A percentile compares a stretch with the other conserved stretches of the same genome.
phyloP scores from a whole-genome alignment of 257 asterid species.

The Solanum appendiculatum region DNA sequence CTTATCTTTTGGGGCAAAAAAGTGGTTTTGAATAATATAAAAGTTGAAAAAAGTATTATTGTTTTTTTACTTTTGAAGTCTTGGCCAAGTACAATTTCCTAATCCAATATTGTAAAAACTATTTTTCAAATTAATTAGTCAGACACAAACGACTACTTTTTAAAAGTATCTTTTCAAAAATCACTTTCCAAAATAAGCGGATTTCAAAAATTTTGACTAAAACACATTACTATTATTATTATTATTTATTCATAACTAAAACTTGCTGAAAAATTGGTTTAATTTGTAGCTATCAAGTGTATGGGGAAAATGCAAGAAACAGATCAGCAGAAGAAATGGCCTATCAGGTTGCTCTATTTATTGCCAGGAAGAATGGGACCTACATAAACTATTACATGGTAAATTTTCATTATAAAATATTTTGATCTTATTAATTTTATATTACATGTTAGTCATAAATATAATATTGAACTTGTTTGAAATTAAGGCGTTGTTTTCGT shows the following conservation, averaged over 20 bases:
- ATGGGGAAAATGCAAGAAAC: conserved; percentile 38
- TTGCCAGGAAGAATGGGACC: conserved; percentile 71
- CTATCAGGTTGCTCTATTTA: conserved; percentile 59
- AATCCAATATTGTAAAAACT: too few relatives aligned
- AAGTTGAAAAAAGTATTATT: too few relatives aligned
- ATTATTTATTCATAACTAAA: neutral
- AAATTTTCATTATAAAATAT: neutral
- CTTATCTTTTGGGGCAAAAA: neutral
- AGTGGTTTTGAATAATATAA: too few relatives aligned
- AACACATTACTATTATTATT: too few relatives aligned
- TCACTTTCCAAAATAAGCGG: neutral
- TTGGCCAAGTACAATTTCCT: neutral
- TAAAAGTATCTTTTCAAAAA: too few relatives aligned
- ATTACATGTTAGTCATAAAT: neutral
- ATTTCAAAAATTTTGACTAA: too few relatives aligned
- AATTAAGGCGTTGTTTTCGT: neutral
- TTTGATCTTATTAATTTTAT: neutral
- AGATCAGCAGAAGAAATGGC: conserved; percentile 60
- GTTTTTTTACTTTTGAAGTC: neutral
- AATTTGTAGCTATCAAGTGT: conserved; percentile 45
- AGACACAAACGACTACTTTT: neutral
- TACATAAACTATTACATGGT: conserved; percentile 90
- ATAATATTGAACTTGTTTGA: neutral
- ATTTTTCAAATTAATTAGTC: neutral
- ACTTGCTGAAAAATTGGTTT: neutral